Conservation (phyloP, 768 basidiomycete genomes). For the Cystofilobasidium bisporidii region DNA sequence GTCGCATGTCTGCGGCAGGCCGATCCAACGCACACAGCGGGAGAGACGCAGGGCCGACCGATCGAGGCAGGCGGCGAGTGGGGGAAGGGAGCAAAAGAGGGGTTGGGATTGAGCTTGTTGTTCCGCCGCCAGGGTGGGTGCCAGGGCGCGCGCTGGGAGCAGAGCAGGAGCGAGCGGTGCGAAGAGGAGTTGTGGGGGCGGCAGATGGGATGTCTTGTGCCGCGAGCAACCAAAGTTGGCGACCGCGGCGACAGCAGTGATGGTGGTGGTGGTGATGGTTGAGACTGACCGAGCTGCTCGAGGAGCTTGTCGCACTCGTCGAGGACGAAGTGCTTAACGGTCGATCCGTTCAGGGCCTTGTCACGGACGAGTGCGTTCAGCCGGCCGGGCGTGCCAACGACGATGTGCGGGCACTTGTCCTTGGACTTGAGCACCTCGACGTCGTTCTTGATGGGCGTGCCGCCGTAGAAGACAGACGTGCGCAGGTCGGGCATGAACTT, state of each 20-base stretch:
- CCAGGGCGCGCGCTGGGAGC: no score
- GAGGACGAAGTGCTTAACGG: conserved; percentile 97
- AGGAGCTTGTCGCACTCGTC: conserved; percentile 99
- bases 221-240: no score
- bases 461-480: conserved; percentile 95
- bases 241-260: no score
- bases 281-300: conserved; percentile 99
- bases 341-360: conserved; percentile 78
- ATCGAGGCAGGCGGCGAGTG: conserved; percentile 42
- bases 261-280: neutral
- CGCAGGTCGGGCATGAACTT: conserved; percentile 99
- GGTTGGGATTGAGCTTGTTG: neutral
- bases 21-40: conserved; percentile 49
- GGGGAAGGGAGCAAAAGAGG: conserved; percentile 29
- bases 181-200: no score
- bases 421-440: conserved; percentile 89
- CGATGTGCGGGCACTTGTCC: conserved; percentile 94
- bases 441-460: conserved; percentile 88
- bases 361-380: conserved; percentile 91
- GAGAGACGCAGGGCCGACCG: conserved; percentile 45
- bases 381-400: conserved; percentile 95
- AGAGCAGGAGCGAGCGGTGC: no score
- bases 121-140: no score
- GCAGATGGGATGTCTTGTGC: no score
- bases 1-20: conserved; percentile 87